These are phyloP conservation scores for Primulina eburnea DNA, from an alignment of 257 asterid genomes.

Conservation along the genomic window DNA sequence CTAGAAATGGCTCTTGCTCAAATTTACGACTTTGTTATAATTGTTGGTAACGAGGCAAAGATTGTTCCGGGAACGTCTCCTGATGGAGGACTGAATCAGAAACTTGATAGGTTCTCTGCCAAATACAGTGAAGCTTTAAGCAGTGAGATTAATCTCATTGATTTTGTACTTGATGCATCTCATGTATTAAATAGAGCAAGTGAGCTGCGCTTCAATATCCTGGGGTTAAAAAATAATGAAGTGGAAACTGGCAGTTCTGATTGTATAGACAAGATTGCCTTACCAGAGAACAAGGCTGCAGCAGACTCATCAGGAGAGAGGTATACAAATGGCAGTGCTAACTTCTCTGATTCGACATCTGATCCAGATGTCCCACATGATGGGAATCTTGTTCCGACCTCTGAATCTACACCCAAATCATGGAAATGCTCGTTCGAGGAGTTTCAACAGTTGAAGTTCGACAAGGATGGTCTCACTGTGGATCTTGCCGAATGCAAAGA, in stretches of 20 bases:
- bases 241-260: conserved; percentile 67
- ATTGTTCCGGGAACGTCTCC: conserved; percentile 50
- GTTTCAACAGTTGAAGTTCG: conserved; percentile 73
- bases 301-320: conserved; percentile 49
- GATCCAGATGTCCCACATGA: conserved; percentile 76
- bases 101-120: conserved; percentile 49
- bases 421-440: conserved; percentile 87
- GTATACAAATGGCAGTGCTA: conserved; percentile 54
- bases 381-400: conserved; percentile 73
- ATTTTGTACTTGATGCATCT: conserved; percentile 71
- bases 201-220: conserved; percentile 64
- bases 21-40: conserved; percentile 56
- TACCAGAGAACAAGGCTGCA: conserved; percentile 70
- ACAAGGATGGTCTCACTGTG: conserved; percentile 57
- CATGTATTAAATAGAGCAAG: conserved; percentile 59
- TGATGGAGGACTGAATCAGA: conserved; percentile 47
- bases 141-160: conserved; percentile 38
- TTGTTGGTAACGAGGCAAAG: conserved; percentile 72
- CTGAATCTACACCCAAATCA: conserved; percentile 58
- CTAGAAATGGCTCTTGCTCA: conserved; percentile 55
- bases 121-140: conserved; percentile 47
- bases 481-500: conserved; percentile 62
- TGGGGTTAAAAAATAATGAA: conserved; percentile 67
- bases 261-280: conserved; percentile 86
- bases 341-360: conserved; percentile 71